phyloP scores from a whole-genome alignment of 768 basidiomycete genomes.

The Suillus weaverae region DNA sequence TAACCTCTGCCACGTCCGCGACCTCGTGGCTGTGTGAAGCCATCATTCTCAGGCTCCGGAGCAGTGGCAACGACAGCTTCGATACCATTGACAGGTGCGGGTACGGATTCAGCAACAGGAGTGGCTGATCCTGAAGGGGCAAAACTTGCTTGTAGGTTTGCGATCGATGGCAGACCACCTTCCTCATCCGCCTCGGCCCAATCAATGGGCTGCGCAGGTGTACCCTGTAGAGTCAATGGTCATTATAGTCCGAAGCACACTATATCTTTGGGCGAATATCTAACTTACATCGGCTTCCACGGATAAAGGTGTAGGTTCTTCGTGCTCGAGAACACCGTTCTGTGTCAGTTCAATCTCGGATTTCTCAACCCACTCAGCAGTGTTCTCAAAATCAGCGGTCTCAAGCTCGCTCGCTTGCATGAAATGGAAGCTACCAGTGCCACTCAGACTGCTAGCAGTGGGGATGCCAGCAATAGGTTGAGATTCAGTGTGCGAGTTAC shows the following conservation, averaged over 20 bases:
- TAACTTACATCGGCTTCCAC: slow-evolving; percentile 4
- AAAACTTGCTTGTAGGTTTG: slow-evolving; percentile 73
- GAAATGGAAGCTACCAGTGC: slow-evolving; percentile 68
- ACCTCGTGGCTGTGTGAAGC: slow-evolving; percentile 54
- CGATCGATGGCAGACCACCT: slow-evolving; percentile 74
- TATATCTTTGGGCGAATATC: not conserved
- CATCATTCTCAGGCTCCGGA: slow-evolving; percentile 52
- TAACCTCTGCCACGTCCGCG: slow-evolving; percentile 47
- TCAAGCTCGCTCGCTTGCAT: slow-evolving; percentile 83
- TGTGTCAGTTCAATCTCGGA: slow-evolving; percentile 36
- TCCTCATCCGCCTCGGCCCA: slow-evolving; percentile 83
- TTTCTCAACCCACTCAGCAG: slow-evolving; percentile 57
- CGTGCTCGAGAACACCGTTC: slow-evolving; percentile 6
- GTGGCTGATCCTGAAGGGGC: slow-evolving; percentile 73
- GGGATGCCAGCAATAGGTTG: slow-evolving; percentile 43
- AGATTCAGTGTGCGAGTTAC: slow-evolving; percentile 3
- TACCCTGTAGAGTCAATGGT: slow-evolving; percentile 16
- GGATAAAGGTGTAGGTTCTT: not conserved
- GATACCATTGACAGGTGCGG: slow-evolving; percentile 22
- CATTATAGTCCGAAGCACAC: not conserved
- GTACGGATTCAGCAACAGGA: slow-evolving; percentile 42
- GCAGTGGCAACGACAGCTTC: slow-evolving; percentile 24
- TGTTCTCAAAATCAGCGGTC: slow-evolving; percentile 48
- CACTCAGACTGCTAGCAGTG: slow-evolving; percentile 22
- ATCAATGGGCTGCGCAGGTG: slow-evolving; percentile 51